Evolutionary conservation across 768 basidiomycete genomes (phyloP).

Genomic region (Lactarius tabidus): DNA sequence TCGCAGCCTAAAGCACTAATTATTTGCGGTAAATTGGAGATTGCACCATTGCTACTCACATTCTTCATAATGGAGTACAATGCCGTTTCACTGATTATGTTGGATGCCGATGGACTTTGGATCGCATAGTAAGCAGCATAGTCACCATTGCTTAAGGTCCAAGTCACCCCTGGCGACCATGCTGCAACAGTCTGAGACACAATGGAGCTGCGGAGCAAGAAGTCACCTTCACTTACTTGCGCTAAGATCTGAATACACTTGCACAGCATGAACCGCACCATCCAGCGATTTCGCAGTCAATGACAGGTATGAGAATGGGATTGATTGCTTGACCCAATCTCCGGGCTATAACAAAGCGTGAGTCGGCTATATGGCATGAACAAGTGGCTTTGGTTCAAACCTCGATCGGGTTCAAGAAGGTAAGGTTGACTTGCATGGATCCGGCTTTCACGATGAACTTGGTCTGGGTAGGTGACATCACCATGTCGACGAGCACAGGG

Average conservation of each 20-base stretch:
- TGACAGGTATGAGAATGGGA: neutral
- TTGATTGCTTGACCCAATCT: slow-evolving; percentile 24
- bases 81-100: neutral
- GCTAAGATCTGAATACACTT: slow-evolving; percentile 40
- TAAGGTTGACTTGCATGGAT: neutral
- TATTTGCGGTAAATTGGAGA: neutral
- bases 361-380: neutral
- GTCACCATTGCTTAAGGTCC: too few species aligned
- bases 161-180: neutral
- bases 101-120: neutral
- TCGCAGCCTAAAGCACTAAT: slow-evolving; percentile 2
- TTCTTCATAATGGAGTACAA: slow-evolving; percentile 17
- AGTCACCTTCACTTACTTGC: slow-evolving; percentile 29
- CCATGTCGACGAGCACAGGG: too few species aligned
- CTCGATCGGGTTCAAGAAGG: neutral
- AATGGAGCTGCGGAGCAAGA: neutral
- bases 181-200: neutral
- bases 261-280: slow-evolving; percentile 32
- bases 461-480: neutral
- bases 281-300: slow-evolving; percentile 29
- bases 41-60: slow-evolving; percentile 7
- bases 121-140: slow-evolving; percentile 9
- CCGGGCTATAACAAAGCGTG: slow-evolving; percentile 28
- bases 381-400: neutral
- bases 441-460: neutral